A percentile compares a stretch with the other conserved stretches of the same genome.
Conservation (phyloP, 164 flowering plant species). For the Tinospora cordifolia region DNA sequence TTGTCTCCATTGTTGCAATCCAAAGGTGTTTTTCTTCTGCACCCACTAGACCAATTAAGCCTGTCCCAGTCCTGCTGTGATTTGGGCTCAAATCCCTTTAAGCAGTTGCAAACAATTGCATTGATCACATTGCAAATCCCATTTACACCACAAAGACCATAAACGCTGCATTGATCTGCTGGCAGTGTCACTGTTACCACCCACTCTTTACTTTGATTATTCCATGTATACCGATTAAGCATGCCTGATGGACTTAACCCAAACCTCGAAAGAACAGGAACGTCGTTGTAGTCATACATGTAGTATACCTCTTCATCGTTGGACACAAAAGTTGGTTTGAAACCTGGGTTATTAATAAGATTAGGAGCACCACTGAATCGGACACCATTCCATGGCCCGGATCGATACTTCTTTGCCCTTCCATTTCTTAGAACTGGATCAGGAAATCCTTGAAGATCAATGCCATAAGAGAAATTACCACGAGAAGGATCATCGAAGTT, state of each 20-base stretch:
- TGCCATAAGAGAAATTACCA: background rate
- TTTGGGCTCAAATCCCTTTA: constrained; percentile 19
- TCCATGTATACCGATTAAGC: background rate
- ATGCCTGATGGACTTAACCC: constrained; percentile 10
- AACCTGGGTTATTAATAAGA: background rate
- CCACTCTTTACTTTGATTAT: background rate
- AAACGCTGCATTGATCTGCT: background rate
- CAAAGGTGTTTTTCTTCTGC: background rate
- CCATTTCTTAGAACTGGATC: background rate
- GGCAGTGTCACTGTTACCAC: background rate
- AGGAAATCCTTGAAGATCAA: background rate
- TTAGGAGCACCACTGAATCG: background rate
- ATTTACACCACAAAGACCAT: constrained; percentile 2
- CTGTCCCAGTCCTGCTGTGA: constrained; percentile 10
- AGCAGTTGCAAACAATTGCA: constrained; percentile 11
- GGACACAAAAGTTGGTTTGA: background rate
- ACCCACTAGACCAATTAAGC: constrained; percentile 11
- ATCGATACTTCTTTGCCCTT: background rate
- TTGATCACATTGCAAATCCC: constrained; percentile 8
- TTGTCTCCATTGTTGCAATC: constrained; percentile 12
- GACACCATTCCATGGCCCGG: constrained; percentile 9
- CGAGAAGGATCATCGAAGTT: constrained; percentile 4
- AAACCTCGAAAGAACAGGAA: constrained; percentile 5
- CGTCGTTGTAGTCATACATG: background rate
- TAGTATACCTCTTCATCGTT: constrained; percentile 16